A percentile compares a stretch with the other conserved stretches of the same genome.
phyloP scores from a whole-genome alignment of 179 eudicot species.

The Spergularia azorica region DNA sequence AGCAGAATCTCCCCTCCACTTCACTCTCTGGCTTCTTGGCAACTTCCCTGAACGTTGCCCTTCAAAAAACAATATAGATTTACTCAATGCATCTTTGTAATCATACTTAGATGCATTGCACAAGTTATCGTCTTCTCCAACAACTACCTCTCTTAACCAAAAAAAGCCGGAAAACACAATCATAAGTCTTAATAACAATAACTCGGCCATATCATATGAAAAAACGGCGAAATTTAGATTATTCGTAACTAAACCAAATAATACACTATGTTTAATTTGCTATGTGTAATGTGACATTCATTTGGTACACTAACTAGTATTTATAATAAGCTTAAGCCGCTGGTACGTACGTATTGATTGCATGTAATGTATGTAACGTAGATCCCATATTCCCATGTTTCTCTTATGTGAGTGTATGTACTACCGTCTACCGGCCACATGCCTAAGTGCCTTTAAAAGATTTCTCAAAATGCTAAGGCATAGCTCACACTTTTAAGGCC shows the following conservation, averaged over 20 bases:
- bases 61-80: slow-evolving; percentile 82
- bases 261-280: not conserved
- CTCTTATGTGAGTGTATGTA: not conserved
- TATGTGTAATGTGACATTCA: not conserved
- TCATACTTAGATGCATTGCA: slow-evolving; percentile 28
- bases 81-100: slow-evolving; percentile 59
- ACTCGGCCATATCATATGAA: slow-evolving; percentile 17
- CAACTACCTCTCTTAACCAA: not conserved
- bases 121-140: slow-evolving; percentile 17
- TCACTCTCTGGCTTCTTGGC: slow-evolving; percentile 56
- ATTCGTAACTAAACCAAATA: not conserved
- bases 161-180: not conserved
- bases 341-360: not conserved
- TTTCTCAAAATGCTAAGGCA: slow-evolving; percentile 8
- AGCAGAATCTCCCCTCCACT: slow-evolving; percentile 87
- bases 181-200: not conserved
- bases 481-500: not conserved
- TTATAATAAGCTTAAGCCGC: slow-evolving; percentile 6
- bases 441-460: slow-evolving; percentile 5
- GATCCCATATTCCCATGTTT: slow-evolving; percentile 10
- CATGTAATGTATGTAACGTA: no score
- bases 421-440: not conserved
- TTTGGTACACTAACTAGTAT: not conserved
- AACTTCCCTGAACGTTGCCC: slow-evolving; percentile 90
- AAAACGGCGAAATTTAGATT: not conserved